phyloP scores from a whole-genome alignment of 345 rosid species.

The Crucihimalaya himalaica region DNA sequence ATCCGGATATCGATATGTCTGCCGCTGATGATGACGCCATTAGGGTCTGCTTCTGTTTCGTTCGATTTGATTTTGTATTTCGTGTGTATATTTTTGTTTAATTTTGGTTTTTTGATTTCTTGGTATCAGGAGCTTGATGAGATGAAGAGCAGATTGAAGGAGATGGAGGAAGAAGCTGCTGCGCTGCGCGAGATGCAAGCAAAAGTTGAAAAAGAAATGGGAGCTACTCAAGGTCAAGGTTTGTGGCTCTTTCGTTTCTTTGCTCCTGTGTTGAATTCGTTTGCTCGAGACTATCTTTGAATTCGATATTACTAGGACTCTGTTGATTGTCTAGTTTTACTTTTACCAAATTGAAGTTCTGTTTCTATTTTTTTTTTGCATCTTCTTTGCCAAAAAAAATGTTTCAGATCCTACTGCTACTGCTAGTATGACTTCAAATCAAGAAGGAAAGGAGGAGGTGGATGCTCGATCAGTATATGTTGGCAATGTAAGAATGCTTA shows the following conservation, averaged over 20 bases:
- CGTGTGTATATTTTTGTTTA: background rate
- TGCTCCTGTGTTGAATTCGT: background rate
- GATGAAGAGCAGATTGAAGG: constrained; percentile 1
- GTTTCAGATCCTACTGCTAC: background rate
- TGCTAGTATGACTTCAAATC: background rate
- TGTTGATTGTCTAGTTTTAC: background rate
- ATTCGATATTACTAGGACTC: background rate
- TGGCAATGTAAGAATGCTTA: constrained; percentile 2
- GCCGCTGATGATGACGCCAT: background rate
- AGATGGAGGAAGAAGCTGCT: constrained; percentile 3
- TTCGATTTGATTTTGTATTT: background rate
- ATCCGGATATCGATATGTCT: background rate
- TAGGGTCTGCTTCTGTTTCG: background rate
- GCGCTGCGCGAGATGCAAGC: constrained; percentile 5
- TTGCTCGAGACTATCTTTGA: background rate
- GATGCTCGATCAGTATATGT: constrained; percentile 9
- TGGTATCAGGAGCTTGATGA: background rate
- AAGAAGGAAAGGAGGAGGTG: constrained; percentile 1
- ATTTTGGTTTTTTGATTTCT: background rate
- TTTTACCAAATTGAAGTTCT: background rate
- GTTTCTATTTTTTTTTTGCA: background rate
- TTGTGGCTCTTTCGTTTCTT: background rate
- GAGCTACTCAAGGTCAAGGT: constrained; percentile 8
- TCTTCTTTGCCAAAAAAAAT: background rate
- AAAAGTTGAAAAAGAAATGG: constrained; percentile 4